Conservation (phyloP, 495 filamentous ascomycete species). For the Amniculicola lignicola region DNA sequence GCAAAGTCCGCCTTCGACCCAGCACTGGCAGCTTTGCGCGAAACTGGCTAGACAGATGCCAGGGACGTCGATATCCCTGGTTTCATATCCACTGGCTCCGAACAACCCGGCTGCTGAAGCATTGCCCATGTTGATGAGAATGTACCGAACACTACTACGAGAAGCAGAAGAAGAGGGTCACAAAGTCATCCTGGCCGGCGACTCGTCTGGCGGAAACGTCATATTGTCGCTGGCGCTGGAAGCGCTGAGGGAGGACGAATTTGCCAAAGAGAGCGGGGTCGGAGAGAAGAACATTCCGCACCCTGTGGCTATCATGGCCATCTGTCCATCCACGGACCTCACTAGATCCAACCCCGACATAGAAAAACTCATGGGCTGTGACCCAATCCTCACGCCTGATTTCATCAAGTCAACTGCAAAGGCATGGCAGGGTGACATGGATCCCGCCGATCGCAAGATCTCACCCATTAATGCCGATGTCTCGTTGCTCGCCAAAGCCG, state of each 20-base stretch:
- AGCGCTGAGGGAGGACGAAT: constrained; percentile 27
- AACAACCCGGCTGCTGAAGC: constrained; percentile 33
- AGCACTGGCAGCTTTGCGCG: constrained; percentile 42
- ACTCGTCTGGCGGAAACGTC: constrained; percentile 41
- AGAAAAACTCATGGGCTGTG: constrained; percentile 30
- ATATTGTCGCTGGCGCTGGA: constrained; percentile 38
- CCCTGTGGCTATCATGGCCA: constrained; percentile 36
- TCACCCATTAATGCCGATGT: constrained; percentile 41
- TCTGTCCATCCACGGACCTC: constrained; percentile 44
- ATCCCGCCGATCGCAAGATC: constrained; percentile 32
- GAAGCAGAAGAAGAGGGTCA: constrained; percentile 25
- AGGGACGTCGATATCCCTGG: constrained; percentile 25
- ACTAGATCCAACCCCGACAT: constrained; percentile 43
- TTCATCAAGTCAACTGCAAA: constrained; percentile 38
- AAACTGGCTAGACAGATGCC: constrained; percentile 33
- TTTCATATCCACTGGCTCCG: constrained; percentile 40
- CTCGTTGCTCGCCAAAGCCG: constrained; percentile 20
- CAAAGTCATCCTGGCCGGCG: constrained; percentile 35
- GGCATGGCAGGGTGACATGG: constrained; percentile 40
- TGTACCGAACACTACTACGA: constrained; percentile 33
- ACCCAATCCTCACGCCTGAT: constrained; percentile 41
- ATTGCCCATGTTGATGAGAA: constrained; percentile 30
- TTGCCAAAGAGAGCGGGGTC: background rate
- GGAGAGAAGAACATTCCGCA: constrained; percentile 1
- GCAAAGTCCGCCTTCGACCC: constrained; percentile 34